Percentiles rank a stretch among this genome's conserved stretches.
Evolutionary conservation across 75 land plant genomes (phyloP).

Genomic region (Chamaecyparis obtusa): DNA sequence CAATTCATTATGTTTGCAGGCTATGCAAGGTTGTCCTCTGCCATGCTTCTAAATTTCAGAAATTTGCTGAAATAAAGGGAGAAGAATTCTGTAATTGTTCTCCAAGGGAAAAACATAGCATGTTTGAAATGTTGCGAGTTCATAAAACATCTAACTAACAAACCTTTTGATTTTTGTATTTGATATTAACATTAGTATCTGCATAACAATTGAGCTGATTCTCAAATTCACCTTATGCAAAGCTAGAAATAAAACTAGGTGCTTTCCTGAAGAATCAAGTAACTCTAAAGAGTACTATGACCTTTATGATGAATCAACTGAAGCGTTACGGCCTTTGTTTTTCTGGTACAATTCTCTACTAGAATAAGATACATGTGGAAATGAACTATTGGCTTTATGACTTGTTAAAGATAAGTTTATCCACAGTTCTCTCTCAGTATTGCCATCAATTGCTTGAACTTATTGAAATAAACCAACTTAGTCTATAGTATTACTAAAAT

Average conservation of each 20-base stretch:
- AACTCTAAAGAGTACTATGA: neutral
- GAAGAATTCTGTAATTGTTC: neutral
- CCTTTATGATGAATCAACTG: neutral
- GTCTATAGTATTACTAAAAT: neutral
- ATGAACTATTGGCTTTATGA: neutral
- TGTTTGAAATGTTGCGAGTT: neutral
- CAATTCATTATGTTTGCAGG: neutral
- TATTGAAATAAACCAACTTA: neutral
- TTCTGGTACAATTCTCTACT: neutral
- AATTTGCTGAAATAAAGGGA: conserved; percentile 1
- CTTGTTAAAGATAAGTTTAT: neutral
- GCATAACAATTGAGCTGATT: too few relatives aligned
- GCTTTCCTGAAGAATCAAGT: neutral
- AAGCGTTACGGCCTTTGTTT: neutral
- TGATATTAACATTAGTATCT: neutral
- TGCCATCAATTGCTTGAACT: neutral
- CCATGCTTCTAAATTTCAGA: neutral
- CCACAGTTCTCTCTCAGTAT: neutral
- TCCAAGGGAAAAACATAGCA: neutral
- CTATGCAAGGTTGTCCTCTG: neutral
- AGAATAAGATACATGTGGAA: neutral
- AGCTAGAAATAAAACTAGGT: neutral
- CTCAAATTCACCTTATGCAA: neutral
- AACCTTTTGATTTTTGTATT: neutral
- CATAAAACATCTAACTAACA: neutral